Percentiles rank a stretch among this genome's conserved stretches.
Conservation (phyloP, 75 land plant species). For the Gnetum montanum region DNA sequence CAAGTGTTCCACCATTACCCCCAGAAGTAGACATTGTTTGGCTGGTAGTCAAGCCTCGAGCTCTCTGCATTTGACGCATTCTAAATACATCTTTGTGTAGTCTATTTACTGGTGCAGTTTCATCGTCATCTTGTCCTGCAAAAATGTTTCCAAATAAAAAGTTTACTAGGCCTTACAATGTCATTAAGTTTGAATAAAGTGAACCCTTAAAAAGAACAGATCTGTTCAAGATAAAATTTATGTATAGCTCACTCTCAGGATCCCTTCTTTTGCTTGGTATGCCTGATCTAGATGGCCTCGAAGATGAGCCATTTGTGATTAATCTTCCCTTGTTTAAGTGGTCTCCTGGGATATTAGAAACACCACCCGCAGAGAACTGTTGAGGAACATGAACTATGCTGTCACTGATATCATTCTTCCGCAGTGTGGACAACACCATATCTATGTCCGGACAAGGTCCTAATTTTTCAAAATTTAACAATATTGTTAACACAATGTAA, state of each 20-base stretch:
- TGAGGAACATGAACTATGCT: constrained; percentile 14
- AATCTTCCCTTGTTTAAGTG: constrained; percentile 32
- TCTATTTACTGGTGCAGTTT: constrained; percentile 47
- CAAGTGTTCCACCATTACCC: constrained; percentile 64
- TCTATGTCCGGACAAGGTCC: constrained; percentile 91
- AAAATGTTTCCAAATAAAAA: too few relatives aligned
- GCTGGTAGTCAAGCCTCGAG: constrained; percentile 28
- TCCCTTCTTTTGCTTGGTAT: constrained; percentile 55
- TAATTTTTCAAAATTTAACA: constrained; percentile 12
- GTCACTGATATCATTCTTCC: constrained; percentile 40
- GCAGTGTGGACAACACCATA: constrained; percentile 48
- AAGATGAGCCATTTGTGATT: constrained; percentile 25
- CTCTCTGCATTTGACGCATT: constrained; percentile 46
- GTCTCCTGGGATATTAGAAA: constrained; percentile 25
- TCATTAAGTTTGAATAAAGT: constrained; percentile 3
- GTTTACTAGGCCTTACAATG: too few relatives aligned
- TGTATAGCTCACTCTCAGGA: constrained; percentile 34
- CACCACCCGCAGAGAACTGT: constrained; percentile 17
- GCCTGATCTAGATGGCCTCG: constrained; percentile 27
- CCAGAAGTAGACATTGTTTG: constrained; percentile 72
- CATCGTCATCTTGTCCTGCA: constrained; percentile 90
- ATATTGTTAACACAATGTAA: not conserved
- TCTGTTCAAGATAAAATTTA: too few relatives aligned
- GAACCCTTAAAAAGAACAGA: not conserved
- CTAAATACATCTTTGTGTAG: constrained; percentile 62